phyloP scores from a whole-genome alignment of 139 green algal species.

The Trebouxia sp. region DNA sequence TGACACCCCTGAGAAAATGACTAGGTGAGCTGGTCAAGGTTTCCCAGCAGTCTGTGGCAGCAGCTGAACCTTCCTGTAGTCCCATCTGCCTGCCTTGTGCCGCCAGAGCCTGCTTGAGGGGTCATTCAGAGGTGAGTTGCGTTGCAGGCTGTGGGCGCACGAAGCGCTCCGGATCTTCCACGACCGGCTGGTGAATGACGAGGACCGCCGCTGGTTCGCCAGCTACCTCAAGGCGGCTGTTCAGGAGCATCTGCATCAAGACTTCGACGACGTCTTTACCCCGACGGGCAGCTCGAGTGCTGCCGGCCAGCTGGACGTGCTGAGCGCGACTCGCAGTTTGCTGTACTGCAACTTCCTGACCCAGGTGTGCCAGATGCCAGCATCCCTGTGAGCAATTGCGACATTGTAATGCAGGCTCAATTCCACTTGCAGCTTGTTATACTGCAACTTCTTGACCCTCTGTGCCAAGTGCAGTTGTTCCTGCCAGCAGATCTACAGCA shows the following conservation, averaged over 20 bases:
- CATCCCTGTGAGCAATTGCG: background rate
- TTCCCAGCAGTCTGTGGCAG: too few relatives aligned
- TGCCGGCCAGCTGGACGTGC: background rate
- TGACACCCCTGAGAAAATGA: conserved; percentile 45
- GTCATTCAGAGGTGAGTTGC: background rate
- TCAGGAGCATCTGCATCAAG: conserved; percentile 31
- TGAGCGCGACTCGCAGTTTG: conserved; percentile 27
- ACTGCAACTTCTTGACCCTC: conserved; percentile 48
- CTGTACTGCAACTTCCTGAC: conserved; percentile 54
- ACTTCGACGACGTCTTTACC: conserved; percentile 51
- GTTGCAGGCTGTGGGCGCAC: conserved; percentile 74
- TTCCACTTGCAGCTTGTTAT: conserved; percentile 38
- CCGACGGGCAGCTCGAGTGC: background rate
- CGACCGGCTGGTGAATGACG: conserved; percentile 69
- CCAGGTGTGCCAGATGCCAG: background rate
- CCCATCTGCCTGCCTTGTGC: too few relatives aligned
- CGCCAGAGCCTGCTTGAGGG: too few relatives aligned
- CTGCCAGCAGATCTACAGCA: background rate
- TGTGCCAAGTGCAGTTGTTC: background rate
- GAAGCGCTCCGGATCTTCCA: conserved; percentile 77
- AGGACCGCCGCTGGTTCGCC: conserved; percentile 73
- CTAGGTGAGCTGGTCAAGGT: conserved; percentile 24
- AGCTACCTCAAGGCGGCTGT: conserved; percentile 19
- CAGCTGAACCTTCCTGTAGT: too few relatives aligned
- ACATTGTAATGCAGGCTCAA: background rate